These are phyloP conservation scores for Sporobolomyces roseus DNA, from an alignment of 768 basidiomycete genomes.

Conservation along the genomic window DNA sequence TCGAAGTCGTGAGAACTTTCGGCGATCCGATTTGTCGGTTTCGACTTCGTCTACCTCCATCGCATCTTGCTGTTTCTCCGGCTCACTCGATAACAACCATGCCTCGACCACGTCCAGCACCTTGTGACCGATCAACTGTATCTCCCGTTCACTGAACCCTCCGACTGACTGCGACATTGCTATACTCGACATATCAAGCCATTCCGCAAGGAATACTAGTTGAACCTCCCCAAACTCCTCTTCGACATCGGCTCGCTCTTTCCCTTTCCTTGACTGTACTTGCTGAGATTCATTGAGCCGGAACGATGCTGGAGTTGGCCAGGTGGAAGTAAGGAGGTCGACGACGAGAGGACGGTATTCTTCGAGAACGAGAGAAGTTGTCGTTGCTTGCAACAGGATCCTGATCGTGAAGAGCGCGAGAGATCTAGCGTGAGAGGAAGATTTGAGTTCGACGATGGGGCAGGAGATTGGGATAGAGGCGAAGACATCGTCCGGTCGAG, in stretches of 20 bases:
- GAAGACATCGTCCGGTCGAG: background rate
- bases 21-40: no score
- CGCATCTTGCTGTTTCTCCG: background rate
- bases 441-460: slow-evolving; percentile 9
- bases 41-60: slow-evolving; percentile 9
- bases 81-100: background rate
- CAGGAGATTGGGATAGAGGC: background rate
- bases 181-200: background rate
- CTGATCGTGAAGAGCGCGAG: slow-evolving; percentile 16
- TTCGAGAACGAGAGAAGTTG: slow-evolving; percentile 11
- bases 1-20: no score
- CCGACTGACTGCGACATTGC: background rate
- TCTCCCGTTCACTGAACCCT: background rate
- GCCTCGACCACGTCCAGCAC: background rate
- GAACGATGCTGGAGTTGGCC: slow-evolving; percentile 13
- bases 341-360: slow-evolving; percentile 14
- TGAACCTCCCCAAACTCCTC: background rate
- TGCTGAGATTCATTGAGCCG: background rate
- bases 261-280: background rate
- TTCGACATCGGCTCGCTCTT: background rate
- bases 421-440: slow-evolving; percentile 12
- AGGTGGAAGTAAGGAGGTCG: slow-evolving; percentile 21
- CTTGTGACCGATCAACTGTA: background rate
- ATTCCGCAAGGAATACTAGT: background rate
- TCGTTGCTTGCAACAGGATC: slow-evolving; percentile 13